These are phyloP conservation scores for Aphanomyces stellatus DNA, from an alignment of 352 stramenopile genomes.

Conservation along the genomic window DNA sequence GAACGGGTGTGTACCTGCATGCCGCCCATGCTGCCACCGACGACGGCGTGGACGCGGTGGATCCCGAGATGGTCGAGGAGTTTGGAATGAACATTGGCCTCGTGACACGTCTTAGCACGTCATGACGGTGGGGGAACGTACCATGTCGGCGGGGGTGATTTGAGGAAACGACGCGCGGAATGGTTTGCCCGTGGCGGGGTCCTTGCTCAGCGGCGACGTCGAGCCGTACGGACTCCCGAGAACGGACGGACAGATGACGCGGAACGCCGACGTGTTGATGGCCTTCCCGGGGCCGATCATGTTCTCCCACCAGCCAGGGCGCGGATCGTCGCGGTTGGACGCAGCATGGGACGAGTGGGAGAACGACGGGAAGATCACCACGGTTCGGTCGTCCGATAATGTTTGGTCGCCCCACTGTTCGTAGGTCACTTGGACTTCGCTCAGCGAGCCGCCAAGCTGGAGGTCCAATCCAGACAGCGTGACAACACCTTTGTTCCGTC, in stretches of 20 bases:
- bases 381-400: conserved; percentile 56
- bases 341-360: conserved; percentile 80
- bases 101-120: background rate
- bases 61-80: conserved; percentile 72
- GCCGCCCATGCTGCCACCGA: conserved; percentile 82
- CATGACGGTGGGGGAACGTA: conserved; percentile 12
- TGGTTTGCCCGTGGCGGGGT: conserved; percentile 50
- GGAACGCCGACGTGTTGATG: conserved; percentile 85
- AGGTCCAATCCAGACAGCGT: conserved; percentile 2
- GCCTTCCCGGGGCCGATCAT: conserved; percentile 78
- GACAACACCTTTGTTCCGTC: conserved; percentile 10
- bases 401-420: conserved; percentile 45
- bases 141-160: conserved; percentile 79
- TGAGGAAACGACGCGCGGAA: conserved; percentile 74
- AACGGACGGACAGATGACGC: conserved; percentile 76
- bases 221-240: conserved; percentile 80
- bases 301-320: conserved; percentile 82
- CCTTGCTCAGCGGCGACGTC: conserved; percentile 54
- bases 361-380: conserved; percentile 78
- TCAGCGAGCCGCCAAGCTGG: conserved; percentile 9
- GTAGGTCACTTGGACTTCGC: conserved; percentile 11
- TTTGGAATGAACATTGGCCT: conserved; percentile 63
- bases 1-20: conserved; percentile 31
- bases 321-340: conserved; percentile 68
- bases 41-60: conserved; percentile 64